Evolutionary conservation across 208 protist genomes (phyloP).

Genomic region (Endotrypanum monterogeii): DNA sequence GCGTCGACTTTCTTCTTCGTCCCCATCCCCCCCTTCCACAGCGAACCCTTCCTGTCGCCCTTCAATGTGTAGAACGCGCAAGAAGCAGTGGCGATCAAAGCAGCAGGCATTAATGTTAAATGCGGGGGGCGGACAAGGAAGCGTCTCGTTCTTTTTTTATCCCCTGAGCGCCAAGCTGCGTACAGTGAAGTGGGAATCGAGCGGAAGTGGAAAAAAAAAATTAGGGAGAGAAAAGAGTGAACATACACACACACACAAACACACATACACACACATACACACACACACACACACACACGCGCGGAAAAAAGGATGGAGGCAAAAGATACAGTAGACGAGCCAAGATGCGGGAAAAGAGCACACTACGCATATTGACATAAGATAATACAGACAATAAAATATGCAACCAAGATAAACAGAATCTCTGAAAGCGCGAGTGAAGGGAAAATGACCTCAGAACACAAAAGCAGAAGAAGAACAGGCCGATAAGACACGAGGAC

Average conservation of each 20-base stretch:
- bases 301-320: not conserved
- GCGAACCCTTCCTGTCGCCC: not conserved
- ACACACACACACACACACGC: too few species aligned
- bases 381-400: not conserved
- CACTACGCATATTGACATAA: not conserved
- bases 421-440: too few species aligned
- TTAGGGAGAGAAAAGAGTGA: not conserved
- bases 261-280: not conserved
- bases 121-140: too few species aligned
- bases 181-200: not conserved
- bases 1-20: not conserved
- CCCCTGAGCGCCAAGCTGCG: not conserved
- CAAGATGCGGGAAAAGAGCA: too few species aligned
- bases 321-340: not conserved
- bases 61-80: not conserved
- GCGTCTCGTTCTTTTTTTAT: not conserved
- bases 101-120: too few species aligned
- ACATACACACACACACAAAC: constrained; percentile 6
- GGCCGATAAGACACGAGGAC: too few species aligned
- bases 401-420: too few species aligned
- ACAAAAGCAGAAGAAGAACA: too few species aligned
- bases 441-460: too few species aligned
- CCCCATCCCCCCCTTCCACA: not conserved
- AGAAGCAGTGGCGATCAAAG: not conserved
- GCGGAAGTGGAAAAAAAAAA: not conserved